Conservation (phyloP, 495 filamentous ascomycete species). For the Lichina pygmaea region DNA sequence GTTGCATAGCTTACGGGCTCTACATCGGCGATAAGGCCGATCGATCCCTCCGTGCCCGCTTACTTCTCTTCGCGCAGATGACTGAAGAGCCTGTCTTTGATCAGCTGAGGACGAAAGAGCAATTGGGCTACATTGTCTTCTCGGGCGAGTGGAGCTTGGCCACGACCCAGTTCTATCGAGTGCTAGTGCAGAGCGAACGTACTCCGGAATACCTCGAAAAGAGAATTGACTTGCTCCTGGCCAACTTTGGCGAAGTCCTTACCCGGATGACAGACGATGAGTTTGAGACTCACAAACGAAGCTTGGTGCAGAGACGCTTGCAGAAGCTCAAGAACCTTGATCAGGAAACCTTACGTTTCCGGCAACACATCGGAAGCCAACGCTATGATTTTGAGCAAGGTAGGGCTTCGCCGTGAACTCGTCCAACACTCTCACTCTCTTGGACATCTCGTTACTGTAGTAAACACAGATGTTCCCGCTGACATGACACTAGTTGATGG, state of each 20-base stretch:
- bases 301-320: conserved; percentile 61
- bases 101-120: conserved; percentile 84
- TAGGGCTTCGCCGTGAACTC: conserved; percentile 14
- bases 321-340: conserved; percentile 84
- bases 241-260: conserved; percentile 31
- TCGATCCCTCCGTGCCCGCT: conserved; percentile 38
- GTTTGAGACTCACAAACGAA: conserved; percentile 77
- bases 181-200: conserved; percentile 87
- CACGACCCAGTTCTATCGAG: conserved; percentile 58
- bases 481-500: conserved; percentile 25
- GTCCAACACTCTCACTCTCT: neutral
- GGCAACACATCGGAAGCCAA: conserved; percentile 63
- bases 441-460: neutral
- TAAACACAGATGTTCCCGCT: conserved; percentile 1
- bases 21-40: conserved; percentile 52
- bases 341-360: conserved; percentile 61
- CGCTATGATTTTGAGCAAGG: conserved; percentile 71
- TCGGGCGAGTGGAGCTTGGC: conserved; percentile 35
- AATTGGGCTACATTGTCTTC: conserved; percentile 91
- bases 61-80: conserved; percentile 69
- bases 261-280: conserved; percentile 56
- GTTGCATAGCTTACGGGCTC: conserved; percentile 82
- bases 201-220: conserved; percentile 58
- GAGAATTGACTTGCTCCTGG: conserved; percentile 65
- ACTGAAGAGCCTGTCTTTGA: conserved; percentile 85